Evolutionary conservation across 305 asterid species (phyloP), one percentile per base, ranked within the genome.

Genomic region (Fraxinus xanthoxyloides): DNA sequence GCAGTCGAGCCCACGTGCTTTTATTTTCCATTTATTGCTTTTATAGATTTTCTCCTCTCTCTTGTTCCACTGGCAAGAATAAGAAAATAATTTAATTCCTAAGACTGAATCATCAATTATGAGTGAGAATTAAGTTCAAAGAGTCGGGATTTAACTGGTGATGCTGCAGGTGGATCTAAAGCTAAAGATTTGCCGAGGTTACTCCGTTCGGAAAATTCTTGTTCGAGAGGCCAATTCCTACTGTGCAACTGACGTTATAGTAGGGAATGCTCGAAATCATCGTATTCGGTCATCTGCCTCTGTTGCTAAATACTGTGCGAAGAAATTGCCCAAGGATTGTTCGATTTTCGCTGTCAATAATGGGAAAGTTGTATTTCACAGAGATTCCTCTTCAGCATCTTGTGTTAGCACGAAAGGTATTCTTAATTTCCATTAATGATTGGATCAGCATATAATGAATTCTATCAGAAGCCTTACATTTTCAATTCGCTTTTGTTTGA

Each of bases 171-270:
- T 96, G 51, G 98, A 96, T 92, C 98, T 96, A 76, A 96, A 94
- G 80, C 91, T 96, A 23, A 96, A 94, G 91, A 91, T 96, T 85
- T 94, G 98, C 89, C 89, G 98, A 87, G 99, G 99, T 63, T 81
- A 93, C 67, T 93, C 98, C 1, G 69, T 91, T 67, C 81, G 89
- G 12, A 90, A 94, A 86, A 90, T 90, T 82, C 88, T 96, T 36
- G 95, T 94, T 65, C 95, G 97, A 7, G 99, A 96, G 80, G 94
- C 98, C 2, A 92, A 89, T 79, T 84, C 98, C 81, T 89, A 90
- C 85, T 82, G 72, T 35, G 98, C 98, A 0, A 86, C 92, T 17
- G 91, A 90, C 75, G 90, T 96, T 70, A 90, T 94, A 63, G 87
- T 96, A 4, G 99, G 98, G 75, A 90, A 93, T 19, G 89, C 98